Evolutionary conservation across 164 flowering plant species (phyloP), one percentile per base, ranked within the genome.

Genomic region (Magnolia sinica): DNA sequence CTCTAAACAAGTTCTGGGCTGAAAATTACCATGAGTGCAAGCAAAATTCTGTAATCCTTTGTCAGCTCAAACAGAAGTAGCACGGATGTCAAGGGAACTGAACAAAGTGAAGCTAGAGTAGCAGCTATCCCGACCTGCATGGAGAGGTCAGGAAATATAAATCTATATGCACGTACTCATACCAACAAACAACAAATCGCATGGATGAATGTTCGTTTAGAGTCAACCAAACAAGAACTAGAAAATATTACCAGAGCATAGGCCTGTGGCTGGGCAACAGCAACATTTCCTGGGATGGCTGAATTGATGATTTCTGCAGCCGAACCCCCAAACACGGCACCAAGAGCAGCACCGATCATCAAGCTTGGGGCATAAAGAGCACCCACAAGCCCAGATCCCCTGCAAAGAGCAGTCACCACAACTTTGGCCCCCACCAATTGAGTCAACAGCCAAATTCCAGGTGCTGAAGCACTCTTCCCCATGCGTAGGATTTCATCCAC

Each of bases 121-220:
- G 99, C 98, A 82, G 99, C 99, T 98, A 96, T 96, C 50, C 99
- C 99, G 74, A 96, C 99, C 98, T 96, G 89, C 80, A 87, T 49
- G 1, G 8, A 22, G 61, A 27, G 61, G 29, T 73, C 7, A 50
- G 37, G 4, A 82, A 70, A 74, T 37, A 22, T 58, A 61, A 9
- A 76, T 59, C 61, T 68, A 52, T 2, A 45, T 51, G 50, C 2
- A 45, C 20, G 1, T 20, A 3, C 52, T 11, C 1, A 67, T 18
- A 16, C 9, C 59, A 70, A 16, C 50, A 55, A 58, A 67, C 20
- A 52, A 73, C 18, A 37, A 52, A 52, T 51, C 10, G 24, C 19
- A 77, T 8, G 10, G 13, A 52, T 7, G 10, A 52, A 52, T 52
- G 8, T 52, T 0, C 27, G 1, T 7, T 7, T 52, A 13, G 58